Percentiles rank a stretch among this genome's conserved stretches.
phyloP scores from a whole-genome alignment of 352 stramenopile species.

The Globisporangium recalcitrans region DNA sequence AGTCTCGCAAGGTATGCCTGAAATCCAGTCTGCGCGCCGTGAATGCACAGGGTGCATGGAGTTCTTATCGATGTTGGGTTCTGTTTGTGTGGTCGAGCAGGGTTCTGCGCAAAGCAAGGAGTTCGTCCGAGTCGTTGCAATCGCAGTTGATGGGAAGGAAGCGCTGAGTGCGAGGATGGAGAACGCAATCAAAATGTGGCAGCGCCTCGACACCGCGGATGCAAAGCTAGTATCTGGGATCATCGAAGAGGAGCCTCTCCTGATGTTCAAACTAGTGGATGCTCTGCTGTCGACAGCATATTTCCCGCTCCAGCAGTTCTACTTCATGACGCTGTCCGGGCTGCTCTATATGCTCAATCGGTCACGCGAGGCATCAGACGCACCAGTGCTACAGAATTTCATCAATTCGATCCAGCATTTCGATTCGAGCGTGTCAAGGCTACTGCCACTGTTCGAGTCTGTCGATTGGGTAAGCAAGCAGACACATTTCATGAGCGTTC shows the following conservation, averaged over 20 bases:
- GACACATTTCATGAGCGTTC: neutral
- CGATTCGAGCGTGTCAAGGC: conserved; percentile 26
- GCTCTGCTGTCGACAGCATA: conserved; percentile 47
- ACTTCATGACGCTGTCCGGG: conserved; percentile 41
- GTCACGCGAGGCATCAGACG: neutral
- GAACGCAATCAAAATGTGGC: conserved; percentile 33
- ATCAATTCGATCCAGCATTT: conserved; percentile 17
- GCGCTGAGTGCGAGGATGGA: conserved; percentile 38
- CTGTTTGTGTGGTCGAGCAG: neutral
- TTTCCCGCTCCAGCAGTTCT: conserved; percentile 61
- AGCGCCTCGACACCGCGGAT: conserved; percentile 24
- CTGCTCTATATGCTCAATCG: conserved; percentile 35
- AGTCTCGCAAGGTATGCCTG: conserved; percentile 1
- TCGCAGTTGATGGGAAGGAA: conserved; percentile 26
- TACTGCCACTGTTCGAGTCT: conserved; percentile 29
- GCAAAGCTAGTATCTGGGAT: conserved; percentile 16
- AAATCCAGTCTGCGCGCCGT: neutral
- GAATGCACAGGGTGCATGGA: too few species aligned
- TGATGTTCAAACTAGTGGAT: conserved; percentile 36
- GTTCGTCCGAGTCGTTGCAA: conserved; percentile 8
- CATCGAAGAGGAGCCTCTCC: conserved; percentile 20
- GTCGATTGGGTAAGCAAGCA: conserved; percentile 35
- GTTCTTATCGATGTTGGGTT: neutral
- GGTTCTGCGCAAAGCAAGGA: neutral
- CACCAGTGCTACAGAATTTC: conserved; percentile 7